Percentiles rank a stretch among this genome's conserved stretches.
Conservation (phyloP, 805 yeast species). For the Barnettozyma pratensis region DNA sequence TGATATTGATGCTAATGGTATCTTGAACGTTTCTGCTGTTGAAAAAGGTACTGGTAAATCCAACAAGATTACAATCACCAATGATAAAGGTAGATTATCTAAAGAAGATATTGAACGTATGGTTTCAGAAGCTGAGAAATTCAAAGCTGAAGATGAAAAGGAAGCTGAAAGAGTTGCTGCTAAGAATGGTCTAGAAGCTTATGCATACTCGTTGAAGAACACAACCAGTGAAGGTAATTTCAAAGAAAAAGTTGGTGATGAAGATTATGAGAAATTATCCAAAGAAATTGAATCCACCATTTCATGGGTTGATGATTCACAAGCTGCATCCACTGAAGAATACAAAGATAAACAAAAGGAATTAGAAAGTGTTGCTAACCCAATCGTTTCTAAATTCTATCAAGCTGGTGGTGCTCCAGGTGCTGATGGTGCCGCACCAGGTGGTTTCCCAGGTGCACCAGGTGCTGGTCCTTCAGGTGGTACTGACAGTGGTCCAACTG, state of each 20-base stretch:
- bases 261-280: slow-evolving; percentile 67
- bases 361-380: slow-evolving; percentile 93
- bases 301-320: slow-evolving; percentile 89
- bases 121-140: slow-evolving; percentile 97
- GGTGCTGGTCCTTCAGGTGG: slow-evolving; percentile 53
- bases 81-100: slow-evolving; percentile 97
- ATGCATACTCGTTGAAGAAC: slow-evolving; percentile 90
- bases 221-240: slow-evolving; percentile 64
- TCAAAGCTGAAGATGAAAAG: slow-evolving; percentile 93
- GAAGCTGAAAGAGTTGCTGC: slow-evolving; percentile 90
- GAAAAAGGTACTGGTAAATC: slow-evolving; percentile 99
- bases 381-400: slow-evolving; percentile 95
- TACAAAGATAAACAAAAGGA: slow-evolving; percentile 92
- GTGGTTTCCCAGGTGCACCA: slow-evolving; percentile 62
- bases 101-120: slow-evolving; percentile 97
- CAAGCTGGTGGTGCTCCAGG: slow-evolving; percentile 83
- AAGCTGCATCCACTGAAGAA: slow-evolving; percentile 91
- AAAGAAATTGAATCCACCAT: slow-evolving; percentile 84
- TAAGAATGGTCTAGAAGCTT: slow-evolving; percentile 95
- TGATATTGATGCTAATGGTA: slow-evolving; percentile 96
- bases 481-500: slow-evolving; percentile 59
- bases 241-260: slow-evolving; percentile 73
- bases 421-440: slow-evolving; percentile 56
- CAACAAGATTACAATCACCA: slow-evolving; percentile 94
- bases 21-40: slow-evolving; percentile 92